A percentile compares a stretch with the other conserved stretches of the same genome.
Conservation (phyloP, 164 flowering plant species). For the Malania oleifera region DNA sequence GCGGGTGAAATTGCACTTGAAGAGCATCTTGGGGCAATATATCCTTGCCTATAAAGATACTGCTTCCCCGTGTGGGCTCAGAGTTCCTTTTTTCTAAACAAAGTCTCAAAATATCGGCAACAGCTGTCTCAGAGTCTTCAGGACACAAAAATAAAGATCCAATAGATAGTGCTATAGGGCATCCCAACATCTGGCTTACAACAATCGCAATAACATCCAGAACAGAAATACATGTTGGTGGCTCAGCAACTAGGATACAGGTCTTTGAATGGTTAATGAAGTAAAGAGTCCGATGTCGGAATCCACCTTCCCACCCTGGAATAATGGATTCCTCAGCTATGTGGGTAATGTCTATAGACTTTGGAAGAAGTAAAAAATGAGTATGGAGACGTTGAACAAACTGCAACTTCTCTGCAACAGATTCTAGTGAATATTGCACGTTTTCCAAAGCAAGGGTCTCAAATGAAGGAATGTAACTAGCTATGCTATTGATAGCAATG, state of each 20-base stretch:
- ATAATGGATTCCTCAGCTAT: constrained; percentile 39
- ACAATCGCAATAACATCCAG: constrained; percentile 64
- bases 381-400: constrained; percentile 69
- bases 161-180: constrained; percentile 57
- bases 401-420: constrained; percentile 58
- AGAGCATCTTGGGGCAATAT: constrained; percentile 74
- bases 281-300: constrained; percentile 62
- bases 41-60: constrained; percentile 58
- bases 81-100: constrained; percentile 37
- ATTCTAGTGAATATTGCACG: constrained; percentile 36
- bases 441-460: constrained; percentile 30
- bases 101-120: constrained; percentile 52
- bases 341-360: constrained; percentile 63
- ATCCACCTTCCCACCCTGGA: constrained; percentile 58
- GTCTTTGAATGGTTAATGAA: constrained; percentile 43
- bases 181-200: constrained; percentile 69
- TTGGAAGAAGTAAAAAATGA: constrained; percentile 68
- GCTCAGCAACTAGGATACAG: constrained; percentile 67
- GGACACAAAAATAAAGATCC: constrained; percentile 69
- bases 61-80: constrained; percentile 25
- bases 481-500: constrained; percentile 38
- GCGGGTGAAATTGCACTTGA: constrained; percentile 87
- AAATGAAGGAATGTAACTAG: constrained; percentile 24
- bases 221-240: constrained; percentile 68
- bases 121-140: constrained; percentile 52